phyloP scores from a whole-genome alignment of 148 eudicot genomes.

The Chenopodium formosanum region DNA sequence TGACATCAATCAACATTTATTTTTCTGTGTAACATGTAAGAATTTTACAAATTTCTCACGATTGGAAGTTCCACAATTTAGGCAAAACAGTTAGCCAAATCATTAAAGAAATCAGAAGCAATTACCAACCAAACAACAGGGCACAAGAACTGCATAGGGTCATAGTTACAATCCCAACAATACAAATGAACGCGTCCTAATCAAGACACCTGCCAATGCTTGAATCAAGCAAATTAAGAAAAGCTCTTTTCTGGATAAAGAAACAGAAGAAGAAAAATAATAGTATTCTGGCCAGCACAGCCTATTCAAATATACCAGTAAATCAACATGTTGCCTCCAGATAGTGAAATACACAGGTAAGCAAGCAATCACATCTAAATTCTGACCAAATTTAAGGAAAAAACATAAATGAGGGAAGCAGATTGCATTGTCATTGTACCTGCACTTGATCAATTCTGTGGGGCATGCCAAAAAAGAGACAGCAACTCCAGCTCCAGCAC shows the following conservation, averaged over 20 bases:
- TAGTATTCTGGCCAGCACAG: neutral
- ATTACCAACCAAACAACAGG: no score
- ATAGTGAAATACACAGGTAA: neutral
- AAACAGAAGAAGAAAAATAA: neutral
- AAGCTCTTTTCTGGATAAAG: neutral
- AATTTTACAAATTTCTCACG: no score
- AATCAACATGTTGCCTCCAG: neutral
- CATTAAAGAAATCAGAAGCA: neutral
- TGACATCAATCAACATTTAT: neutral
- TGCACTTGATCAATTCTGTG: constrained; percentile 92
- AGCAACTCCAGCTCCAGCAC: constrained; percentile 93
- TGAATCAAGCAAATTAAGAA: neutral
- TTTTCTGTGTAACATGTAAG: neutral
- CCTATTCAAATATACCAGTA: neutral
- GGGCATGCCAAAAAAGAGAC: constrained; percentile 88
- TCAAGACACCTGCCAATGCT: no score
- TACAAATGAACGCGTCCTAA: no score
- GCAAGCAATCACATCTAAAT: neutral
- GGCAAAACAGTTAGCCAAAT: neutral
- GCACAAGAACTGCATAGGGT: no score
- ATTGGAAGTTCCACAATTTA: no score
- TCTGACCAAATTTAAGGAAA: neutral
- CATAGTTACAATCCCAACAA: no score
- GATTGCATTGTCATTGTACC: constrained; percentile 39
- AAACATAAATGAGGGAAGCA: constrained; percentile 1